Base-by-base conservation (phyloP, 1,284 basidiomycete species). In the Apiotrichum veenhuisii region DNA sequence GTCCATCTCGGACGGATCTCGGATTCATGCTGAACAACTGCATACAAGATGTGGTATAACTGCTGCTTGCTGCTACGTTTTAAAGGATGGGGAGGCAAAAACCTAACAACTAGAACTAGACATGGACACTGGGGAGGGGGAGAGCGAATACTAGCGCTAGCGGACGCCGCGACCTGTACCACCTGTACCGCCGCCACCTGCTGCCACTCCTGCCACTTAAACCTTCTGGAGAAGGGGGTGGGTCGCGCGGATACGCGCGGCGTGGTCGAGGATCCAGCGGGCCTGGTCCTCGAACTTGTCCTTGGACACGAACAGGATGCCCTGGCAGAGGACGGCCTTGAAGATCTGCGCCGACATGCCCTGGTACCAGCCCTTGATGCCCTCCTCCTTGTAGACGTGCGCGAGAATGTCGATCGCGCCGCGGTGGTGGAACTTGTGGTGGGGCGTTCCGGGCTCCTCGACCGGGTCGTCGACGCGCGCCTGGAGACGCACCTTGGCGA, bases 361-460 rank as follows among this genome's bases (percentile, higher is more conserved):
- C 85, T 92, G 89, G 77, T 99, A 98, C 91, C 91, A 96, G n/a
- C 96, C 95, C 18, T 79, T 61, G 64, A 91, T 79, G 1, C 91
- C 91, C 67, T 92, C 82, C 65, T 86, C 83, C 70, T 81, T 79
- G 76, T 85, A 86, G 11, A 94, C 89, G 52, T 85, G 81, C 10
- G 75, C 74, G 52, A 99, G 82, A 47, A 97, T 54, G 14, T 61
- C 57, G 20, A 74, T 52, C 33, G 74, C 74, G n/a, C 71, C 68
- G 17, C 55, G 52, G 43, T 48, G 40, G 46, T 48, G 46, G 46
- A 48, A 48, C 33, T 48, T 50, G 36, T 56, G 27, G n/a, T 43
- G n/a, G 9, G 27, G 22, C 45, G 54, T 59, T 40, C 50, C 57
- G 37, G 43, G 41, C 49, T 62, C 62, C 10, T 56, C 37, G 44